Percentiles rank a stretch among this genome's conserved stretches.
These are phyloP conservation scores for Microsporum audouinii DNA, from an alignment of 2,329 filamentous ascomycete species.

Conservation along the genomic window DNA sequence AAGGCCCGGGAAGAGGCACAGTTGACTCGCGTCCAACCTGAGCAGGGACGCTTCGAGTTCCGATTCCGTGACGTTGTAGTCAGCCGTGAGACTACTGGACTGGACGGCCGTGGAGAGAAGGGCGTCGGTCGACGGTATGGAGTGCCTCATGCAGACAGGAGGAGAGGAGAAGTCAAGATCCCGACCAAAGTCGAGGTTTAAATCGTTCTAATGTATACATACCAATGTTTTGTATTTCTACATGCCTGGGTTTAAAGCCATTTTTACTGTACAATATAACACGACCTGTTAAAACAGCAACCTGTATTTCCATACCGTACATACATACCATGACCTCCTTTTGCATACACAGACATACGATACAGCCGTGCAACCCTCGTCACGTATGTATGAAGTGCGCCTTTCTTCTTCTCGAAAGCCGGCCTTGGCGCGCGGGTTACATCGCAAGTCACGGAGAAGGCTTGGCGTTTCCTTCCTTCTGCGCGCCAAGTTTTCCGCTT, in stretches of 20 bases:
- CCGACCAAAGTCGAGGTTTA: conserved; percentile 47
- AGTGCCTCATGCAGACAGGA: conserved; percentile 50
- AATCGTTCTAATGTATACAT: not conserved
- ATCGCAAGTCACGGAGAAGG: not conserved
- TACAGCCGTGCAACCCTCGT: not conserved
- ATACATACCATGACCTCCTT: too few relatives aligned
- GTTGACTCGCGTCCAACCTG: conserved; percentile 34
- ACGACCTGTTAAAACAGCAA: too few relatives aligned
- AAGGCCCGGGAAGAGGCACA: conserved; percentile 35
- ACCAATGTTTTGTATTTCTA: not conserved
- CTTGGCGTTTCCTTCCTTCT: not conserved
- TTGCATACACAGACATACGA: not conserved
- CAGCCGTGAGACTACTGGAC: conserved; percentile 44
- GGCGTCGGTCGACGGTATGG: conserved; percentile 52
- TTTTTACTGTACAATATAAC: not conserved
- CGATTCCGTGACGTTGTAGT: conserved; percentile 45
- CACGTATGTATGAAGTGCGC: not conserved
- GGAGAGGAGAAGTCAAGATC: conserved; percentile 53
- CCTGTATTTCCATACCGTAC: too few relatives aligned
- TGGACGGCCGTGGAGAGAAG: conserved; percentile 41
- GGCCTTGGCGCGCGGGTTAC: not conserved
- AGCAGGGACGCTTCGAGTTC: conserved; percentile 47
- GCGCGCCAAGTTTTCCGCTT: not conserved
- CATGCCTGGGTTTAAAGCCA: not conserved
- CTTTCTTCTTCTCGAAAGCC: not conserved